phyloP scores from a whole-genome alignment of 345 rosid species.

The Clausena lansium region DNA sequence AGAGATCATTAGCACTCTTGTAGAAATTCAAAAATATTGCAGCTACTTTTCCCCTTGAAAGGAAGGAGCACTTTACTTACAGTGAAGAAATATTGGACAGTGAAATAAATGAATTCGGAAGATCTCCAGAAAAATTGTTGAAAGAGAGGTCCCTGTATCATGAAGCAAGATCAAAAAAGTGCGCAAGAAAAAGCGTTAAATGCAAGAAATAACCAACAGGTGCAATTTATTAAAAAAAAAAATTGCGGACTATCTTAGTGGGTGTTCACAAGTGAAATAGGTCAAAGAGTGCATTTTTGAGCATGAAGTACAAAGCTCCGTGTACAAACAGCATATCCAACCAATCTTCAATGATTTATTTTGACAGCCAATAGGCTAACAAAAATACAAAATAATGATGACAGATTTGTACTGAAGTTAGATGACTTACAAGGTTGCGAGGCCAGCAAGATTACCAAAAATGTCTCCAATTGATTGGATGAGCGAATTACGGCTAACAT shows the following conservation, averaged over 20 bases:
- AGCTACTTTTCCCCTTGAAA: not conserved
- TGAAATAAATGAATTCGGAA: constrained; percentile 78
- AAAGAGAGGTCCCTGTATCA: constrained; percentile 83
- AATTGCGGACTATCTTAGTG: not conserved
- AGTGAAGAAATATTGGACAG: constrained; percentile 64
- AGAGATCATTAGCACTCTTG: constrained; percentile 14
- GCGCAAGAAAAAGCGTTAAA: no score
- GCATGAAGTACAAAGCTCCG: not conserved
- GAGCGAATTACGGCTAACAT: constrained; percentile 77
- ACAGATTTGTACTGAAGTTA: constrained; percentile 1
- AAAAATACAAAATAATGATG: constrained; percentile 3
- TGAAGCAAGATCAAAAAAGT: not conserved
- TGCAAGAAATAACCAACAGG: constrained; percentile 1
- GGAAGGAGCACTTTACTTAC: constrained; percentile 51
- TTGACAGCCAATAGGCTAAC: not conserved
- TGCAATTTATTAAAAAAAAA: not conserved
- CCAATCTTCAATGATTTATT: constrained; percentile 1
- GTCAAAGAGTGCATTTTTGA: not conserved
- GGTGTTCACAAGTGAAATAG: not conserved
- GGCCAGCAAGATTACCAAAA: constrained; percentile 54
- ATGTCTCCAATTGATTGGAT: constrained; percentile 65
- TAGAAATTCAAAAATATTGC: constrained; percentile 9
- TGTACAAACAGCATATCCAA: not conserved
- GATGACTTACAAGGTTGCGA: constrained; percentile 67
- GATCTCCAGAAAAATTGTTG: constrained; percentile 89